A percentile compares a stretch with the other conserved stretches of the same genome.
These are phyloP conservation scores for Dendryphion nanum DNA, from an alignment of 2,329 filamentous ascomycete species.

Conservation along the genomic window DNA sequence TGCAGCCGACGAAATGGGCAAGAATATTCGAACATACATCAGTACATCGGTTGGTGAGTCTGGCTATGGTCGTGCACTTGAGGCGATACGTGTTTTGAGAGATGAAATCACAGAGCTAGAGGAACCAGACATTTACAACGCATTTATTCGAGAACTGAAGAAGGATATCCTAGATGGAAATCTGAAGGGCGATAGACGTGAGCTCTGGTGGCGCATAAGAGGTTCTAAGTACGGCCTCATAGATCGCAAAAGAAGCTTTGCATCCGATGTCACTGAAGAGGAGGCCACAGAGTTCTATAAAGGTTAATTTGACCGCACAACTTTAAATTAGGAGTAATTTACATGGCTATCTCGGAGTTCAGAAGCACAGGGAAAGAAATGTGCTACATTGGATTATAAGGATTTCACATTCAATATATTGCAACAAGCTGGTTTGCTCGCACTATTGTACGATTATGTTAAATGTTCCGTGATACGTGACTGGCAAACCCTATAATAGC, in stretches of 20 bases:
- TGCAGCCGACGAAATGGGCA: constrained; percentile 71
- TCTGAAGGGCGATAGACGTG: constrained; percentile 72
- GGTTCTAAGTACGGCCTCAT: constrained; percentile 71
- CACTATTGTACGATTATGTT: no score
- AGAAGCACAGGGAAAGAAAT: no score
- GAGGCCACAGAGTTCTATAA: constrained; percentile 57
- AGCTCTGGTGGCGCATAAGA: constrained; percentile 78
- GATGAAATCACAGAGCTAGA: constrained; percentile 75
- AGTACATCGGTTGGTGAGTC: constrained; percentile 71
- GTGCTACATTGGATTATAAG: no score
- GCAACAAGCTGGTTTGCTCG: no score
- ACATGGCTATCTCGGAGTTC: not conserved
- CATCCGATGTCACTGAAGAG: constrained; percentile 65
- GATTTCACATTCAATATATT: no score
- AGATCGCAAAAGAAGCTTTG: constrained; percentile 59
- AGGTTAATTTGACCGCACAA: constrained; percentile 1
- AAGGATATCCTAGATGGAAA: constrained; percentile 65
- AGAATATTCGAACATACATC: constrained; percentile 68
- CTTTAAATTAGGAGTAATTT: no score
- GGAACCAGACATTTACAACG: constrained; percentile 73
- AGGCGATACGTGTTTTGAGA: constrained; percentile 74
- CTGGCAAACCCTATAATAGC: no score
- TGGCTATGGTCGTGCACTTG: constrained; percentile 71
- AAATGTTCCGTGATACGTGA: no score
- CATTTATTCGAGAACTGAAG: constrained; percentile 70